These are phyloP conservation scores for Acacia concinna DNA, from an alignment of 331 rosid species.

Conservation along the genomic window DNA sequence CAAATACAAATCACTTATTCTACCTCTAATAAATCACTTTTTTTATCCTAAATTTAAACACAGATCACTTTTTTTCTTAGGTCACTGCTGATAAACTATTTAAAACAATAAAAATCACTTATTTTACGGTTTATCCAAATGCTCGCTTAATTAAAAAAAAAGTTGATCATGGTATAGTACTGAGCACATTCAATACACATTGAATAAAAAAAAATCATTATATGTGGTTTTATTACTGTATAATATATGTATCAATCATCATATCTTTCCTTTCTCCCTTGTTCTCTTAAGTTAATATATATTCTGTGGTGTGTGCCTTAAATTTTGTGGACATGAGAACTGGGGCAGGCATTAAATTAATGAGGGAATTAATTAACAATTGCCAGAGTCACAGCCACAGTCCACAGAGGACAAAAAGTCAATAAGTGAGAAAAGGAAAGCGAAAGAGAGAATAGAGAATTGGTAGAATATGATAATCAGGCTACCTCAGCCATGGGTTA, in stretches of 20 bases:
- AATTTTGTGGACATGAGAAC: not conserved
- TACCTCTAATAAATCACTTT: no score
- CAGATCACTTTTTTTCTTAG: no score
- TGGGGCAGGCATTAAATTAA: not conserved
- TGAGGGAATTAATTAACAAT: not conserved
- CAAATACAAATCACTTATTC: no score
- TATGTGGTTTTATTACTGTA: no score
- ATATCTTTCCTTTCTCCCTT: not conserved
- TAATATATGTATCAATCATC: no score
- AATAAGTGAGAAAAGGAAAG: not conserved
- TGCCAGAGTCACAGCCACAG: no score
- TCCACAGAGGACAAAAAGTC: not conserved
- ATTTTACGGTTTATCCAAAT: no score
- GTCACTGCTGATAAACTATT: no score
- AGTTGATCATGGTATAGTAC: not conserved
- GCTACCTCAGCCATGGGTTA: conserved; percentile 32
- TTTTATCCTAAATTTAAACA: no score
- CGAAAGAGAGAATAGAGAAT: not conserved
- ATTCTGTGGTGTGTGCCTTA: not conserved
- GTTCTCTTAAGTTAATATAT: not conserved
- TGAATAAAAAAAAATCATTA: no score
- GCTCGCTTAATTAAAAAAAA: no score
- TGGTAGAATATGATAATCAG: not conserved
- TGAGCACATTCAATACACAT: not conserved
- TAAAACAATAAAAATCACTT: no score